These are phyloP conservation scores for Yarrowia bubula DNA, from an alignment of 805 yeast species.

Conservation along the genomic window DNA sequence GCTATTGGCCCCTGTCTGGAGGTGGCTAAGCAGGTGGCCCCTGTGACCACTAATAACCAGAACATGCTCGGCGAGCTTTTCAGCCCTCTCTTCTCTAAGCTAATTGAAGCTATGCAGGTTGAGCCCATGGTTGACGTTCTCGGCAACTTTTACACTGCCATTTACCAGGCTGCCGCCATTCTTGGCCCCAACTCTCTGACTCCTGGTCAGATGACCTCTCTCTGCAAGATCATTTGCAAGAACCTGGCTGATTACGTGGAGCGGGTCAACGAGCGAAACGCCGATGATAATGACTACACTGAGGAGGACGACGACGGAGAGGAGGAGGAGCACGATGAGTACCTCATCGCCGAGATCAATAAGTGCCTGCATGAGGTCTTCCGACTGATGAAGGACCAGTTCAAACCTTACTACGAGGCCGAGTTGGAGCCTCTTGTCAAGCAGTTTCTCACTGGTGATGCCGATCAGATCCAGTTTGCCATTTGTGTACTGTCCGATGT, in stretches of 20 bases:
- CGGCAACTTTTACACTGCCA: constrained; percentile 71
- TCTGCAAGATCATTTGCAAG: constrained; percentile 58
- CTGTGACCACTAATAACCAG: constrained; percentile 50
- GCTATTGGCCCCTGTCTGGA: constrained; percentile 74
- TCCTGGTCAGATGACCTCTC: constrained; percentile 50
- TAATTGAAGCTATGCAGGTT: constrained; percentile 62
- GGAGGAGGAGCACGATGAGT: constrained; percentile 83
- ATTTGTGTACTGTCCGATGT: constrained; percentile 77
- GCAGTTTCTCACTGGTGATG: constrained; percentile 59
- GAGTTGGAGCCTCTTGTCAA: constrained; percentile 61
- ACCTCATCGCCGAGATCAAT: constrained; percentile 79
- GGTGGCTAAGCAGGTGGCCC: constrained; percentile 55
- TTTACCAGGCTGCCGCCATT: constrained; percentile 62
- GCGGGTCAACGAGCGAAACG: constrained; percentile 55
- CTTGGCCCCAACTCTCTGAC: constrained; percentile 59
- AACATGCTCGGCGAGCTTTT: constrained; percentile 60
- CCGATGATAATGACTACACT: constrained; percentile 73
- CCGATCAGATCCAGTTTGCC: constrained; percentile 72
- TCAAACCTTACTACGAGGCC: constrained; percentile 61
- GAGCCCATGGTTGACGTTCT: constrained; percentile 85
- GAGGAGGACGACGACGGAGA: constrained; percentile 86
- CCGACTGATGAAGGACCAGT: constrained; percentile 56
- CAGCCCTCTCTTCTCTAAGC: constrained; percentile 64
- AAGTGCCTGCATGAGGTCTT: constrained; percentile 70
- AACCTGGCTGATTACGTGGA: constrained; percentile 66